phyloP scores from a whole-genome alignment of 2,329 filamentous ascomycete genomes.

The Scedosporium aurantiacum region DNA sequence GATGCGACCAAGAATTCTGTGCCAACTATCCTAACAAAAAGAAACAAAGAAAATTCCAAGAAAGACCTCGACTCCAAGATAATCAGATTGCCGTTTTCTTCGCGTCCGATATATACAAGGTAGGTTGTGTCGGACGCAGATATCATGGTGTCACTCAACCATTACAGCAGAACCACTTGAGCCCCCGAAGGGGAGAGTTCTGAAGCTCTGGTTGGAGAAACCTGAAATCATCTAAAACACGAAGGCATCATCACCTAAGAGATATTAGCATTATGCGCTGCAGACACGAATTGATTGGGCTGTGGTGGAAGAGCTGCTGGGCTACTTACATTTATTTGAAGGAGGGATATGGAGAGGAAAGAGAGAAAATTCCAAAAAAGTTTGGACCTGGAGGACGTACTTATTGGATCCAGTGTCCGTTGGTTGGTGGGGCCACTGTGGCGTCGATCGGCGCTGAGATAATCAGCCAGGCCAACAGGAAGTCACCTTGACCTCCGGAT shows the following conservation, averaged over 20 bases:
- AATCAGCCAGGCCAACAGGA: background rate
- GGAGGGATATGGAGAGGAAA: constrained; percentile 6
- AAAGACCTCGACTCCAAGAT: constrained; percentile 1
- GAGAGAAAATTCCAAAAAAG: background rate
- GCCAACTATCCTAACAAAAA: background rate
- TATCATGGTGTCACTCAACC: constrained; percentile 5
- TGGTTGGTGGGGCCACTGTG: background rate
- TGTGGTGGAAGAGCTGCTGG: background rate
- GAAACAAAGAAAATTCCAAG: background rate
- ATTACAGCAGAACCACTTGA: constrained; percentile 5
- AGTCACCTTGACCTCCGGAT: too few relatives aligned
- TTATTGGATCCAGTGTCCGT: background rate
- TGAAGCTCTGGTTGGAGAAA: constrained; percentile 1
- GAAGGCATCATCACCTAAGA: constrained; percentile 7
- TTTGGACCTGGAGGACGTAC: background rate
- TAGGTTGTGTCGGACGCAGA: constrained; percentile 7
- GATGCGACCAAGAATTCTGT: too few relatives aligned
- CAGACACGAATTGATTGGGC: too few relatives aligned
- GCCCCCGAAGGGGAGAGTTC: constrained; percentile 6
- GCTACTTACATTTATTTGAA: constrained; percentile 8
- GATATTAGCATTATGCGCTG: background rate
- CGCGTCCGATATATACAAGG: constrained; percentile 7
- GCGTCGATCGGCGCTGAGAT: background rate
- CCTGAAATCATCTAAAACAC: constrained; percentile 6
- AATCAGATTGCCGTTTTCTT: constrained; percentile 8